Percentiles rank a stretch among this genome's conserved stretches.
Evolutionary conservation across 768 basidiomycete species (phyloP).

Genomic region (Saitozyma sp.): DNA sequence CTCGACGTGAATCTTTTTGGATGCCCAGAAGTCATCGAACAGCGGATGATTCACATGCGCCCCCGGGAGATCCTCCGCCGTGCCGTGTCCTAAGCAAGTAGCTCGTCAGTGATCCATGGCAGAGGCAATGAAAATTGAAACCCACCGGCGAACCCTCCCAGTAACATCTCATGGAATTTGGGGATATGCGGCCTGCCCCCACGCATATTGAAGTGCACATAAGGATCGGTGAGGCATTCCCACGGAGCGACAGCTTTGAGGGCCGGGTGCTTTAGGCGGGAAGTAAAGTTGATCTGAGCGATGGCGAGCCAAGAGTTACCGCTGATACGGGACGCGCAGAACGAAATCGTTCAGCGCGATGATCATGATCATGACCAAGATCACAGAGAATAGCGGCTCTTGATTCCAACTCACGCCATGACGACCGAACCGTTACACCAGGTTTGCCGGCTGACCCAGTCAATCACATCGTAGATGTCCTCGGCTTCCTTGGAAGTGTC

Average conservation of each 20-base stretch:
- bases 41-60: neutral
- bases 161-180: neutral
- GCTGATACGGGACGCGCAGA: neutral
- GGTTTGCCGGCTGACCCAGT: too few relatives aligned
- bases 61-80: neutral
- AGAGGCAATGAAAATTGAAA: neutral
- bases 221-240: conserved; percentile 6
- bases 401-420: neutral
- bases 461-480: too few relatives aligned
- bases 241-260: conserved; percentile 4
- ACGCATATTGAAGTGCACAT: conserved; percentile 1
- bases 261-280: neutral
- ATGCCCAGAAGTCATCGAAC: conserved; percentile 6
- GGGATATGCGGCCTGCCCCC: neutral
- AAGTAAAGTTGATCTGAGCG: neutral
- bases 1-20: conserved; percentile 5
- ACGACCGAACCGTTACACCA: neutral
- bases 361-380: too few relatives aligned
- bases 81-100: neutral
- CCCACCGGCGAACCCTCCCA: neutral
- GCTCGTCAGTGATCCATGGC: too few relatives aligned
- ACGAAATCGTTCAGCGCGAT: too few relatives aligned
- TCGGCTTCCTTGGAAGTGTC: too few relatives aligned
- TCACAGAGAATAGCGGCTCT: neutral
- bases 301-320: conserved; percentile 7